These are phyloP conservation scores for Craterostigma plantagineum DNA, from an alignment of 257 asterid genomes.

Conservation along the genomic window DNA sequence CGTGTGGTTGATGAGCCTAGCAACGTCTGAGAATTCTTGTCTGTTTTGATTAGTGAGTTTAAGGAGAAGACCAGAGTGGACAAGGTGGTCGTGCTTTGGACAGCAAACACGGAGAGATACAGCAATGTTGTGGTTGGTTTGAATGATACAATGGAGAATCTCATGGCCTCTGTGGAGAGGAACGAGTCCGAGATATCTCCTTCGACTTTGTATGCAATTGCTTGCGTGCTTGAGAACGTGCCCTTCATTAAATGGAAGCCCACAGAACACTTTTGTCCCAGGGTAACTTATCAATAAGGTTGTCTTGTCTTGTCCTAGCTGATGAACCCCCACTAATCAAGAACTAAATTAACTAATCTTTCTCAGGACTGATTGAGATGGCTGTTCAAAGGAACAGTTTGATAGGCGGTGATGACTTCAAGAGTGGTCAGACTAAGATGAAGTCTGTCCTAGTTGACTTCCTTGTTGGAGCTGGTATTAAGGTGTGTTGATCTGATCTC, in stretches of 20 bases:
- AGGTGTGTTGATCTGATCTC: conserved; percentile 23
- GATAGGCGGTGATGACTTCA: conserved; percentile 95
- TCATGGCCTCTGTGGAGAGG: conserved; percentile 63
- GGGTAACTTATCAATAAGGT: conserved; percentile 13
- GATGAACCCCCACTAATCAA: neutral
- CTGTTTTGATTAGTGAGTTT: conserved; percentile 43
- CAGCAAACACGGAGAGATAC: conserved; percentile 97
- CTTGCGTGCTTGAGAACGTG: conserved; percentile 67
- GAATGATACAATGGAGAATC: conserved; percentile 67
- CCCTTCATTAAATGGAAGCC: conserved; percentile 96
- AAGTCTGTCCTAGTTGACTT: conserved; percentile 92
- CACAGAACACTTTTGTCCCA: conserved; percentile 96
- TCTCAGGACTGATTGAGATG: conserved; percentile 64
- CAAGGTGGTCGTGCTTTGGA: conserved; percentile 81
- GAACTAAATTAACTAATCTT: neutral
- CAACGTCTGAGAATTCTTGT: neutral
- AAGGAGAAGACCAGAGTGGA: conserved; percentile 79
- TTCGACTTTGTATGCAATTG: conserved; percentile 60
- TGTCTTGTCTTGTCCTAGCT: neutral
- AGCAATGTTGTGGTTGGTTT: conserved; percentile 74
- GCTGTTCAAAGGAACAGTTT: conserved; percentile 68
- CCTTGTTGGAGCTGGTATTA: conserved; percentile 97
- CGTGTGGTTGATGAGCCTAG: too few relatives aligned
- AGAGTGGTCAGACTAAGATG: conserved; percentile 99
- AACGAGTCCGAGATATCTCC: conserved; percentile 81